Evolutionary conservation across 768 basidiomycete genomes (phyloP).

Genomic region (Collybiopsis luxurians): DNA sequence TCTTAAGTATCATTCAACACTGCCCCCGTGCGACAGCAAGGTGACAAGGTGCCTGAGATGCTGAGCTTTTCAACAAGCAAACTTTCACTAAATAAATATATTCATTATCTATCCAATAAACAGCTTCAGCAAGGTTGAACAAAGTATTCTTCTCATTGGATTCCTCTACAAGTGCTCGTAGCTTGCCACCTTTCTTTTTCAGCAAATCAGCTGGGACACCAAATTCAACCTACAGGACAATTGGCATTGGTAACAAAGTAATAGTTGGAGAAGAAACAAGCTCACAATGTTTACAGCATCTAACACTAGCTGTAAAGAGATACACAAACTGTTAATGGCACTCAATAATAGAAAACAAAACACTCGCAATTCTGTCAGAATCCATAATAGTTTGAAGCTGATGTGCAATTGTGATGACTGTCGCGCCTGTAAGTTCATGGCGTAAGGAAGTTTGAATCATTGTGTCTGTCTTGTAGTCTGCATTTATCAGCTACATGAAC

Average conservation of each 20-base stretch:
- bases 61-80: too few relatives aligned
- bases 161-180: not conserved
- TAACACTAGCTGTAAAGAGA: too few relatives aligned
- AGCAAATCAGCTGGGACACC: not conserved
- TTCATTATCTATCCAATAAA: too few relatives aligned
- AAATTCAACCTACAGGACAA: constrained; percentile 17
- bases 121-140: not conserved
- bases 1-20: too few relatives aligned
- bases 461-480: constrained; percentile 65
- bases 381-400: constrained; percentile 28
- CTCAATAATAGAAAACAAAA: constrained; percentile 4
- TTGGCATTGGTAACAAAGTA: constrained; percentile 31
- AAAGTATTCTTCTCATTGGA: not conserved
- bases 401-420: constrained; percentile 42
- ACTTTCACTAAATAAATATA: too few relatives aligned
- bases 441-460: constrained; percentile 38
- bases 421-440: constrained; percentile 31
- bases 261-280: too few relatives aligned
- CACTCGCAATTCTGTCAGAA: constrained; percentile 21
- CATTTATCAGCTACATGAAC: too few relatives aligned
- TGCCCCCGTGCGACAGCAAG: too few relatives aligned
- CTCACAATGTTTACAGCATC: too few relatives aligned
- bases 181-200: not conserved
- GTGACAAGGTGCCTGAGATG: too few relatives aligned
- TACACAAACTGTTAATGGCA: not conserved